These are phyloP conservation scores for Colletotrichum aenigma DNA, from an alignment of 2,329 filamentous ascomycete species.

Conservation along the genomic window DNA sequence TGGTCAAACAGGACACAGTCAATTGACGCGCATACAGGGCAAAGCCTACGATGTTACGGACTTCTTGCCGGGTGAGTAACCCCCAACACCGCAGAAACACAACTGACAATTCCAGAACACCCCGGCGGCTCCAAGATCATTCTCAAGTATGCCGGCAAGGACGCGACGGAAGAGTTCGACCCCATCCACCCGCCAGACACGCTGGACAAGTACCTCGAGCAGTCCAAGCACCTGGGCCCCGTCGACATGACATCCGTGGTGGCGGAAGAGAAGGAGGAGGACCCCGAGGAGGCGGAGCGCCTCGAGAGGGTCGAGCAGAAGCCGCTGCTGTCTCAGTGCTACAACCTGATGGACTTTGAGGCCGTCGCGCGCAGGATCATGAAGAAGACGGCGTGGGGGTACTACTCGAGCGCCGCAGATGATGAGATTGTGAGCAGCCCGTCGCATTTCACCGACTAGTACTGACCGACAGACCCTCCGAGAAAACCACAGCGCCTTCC, in stretches of 20 bases:
- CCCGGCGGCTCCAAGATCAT: slow-evolving; percentile 93
- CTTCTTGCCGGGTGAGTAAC: slow-evolving; percentile 72
- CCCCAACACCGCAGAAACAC: background rate
- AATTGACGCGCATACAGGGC: slow-evolving; percentile 49
- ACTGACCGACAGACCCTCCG: slow-evolving; percentile 73
- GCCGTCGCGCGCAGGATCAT: slow-evolving; percentile 87
- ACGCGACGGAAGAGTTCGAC: slow-evolving; percentile 90
- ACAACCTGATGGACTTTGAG: slow-evolving; percentile 96
- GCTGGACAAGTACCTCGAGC: slow-evolving; percentile 81
- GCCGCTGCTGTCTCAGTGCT: slow-evolving; percentile 85
- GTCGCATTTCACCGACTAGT: background rate
- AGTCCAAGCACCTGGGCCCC: slow-evolving; percentile 84
- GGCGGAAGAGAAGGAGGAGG: slow-evolving; percentile 71
- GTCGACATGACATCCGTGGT: slow-evolving; percentile 86
- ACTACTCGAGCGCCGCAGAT: slow-evolving; percentile 93
- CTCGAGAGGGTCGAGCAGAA: slow-evolving; percentile 76
- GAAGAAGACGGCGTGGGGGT: slow-evolving; percentile 97
- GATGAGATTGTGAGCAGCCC: slow-evolving; percentile 75
- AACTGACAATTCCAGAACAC: slow-evolving; percentile 63
- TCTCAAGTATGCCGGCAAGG: slow-evolving; percentile 92
- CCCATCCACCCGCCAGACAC: slow-evolving; percentile 90
- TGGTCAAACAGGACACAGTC: background rate
- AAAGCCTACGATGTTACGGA: slow-evolving; percentile 91
- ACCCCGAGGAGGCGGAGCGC: slow-evolving; percentile 63
- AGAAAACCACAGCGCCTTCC: slow-evolving; percentile 94